These are phyloP conservation scores for Turnera subulata DNA, from an alignment of 345 rosid genomes.

Conservation along the genomic window DNA sequence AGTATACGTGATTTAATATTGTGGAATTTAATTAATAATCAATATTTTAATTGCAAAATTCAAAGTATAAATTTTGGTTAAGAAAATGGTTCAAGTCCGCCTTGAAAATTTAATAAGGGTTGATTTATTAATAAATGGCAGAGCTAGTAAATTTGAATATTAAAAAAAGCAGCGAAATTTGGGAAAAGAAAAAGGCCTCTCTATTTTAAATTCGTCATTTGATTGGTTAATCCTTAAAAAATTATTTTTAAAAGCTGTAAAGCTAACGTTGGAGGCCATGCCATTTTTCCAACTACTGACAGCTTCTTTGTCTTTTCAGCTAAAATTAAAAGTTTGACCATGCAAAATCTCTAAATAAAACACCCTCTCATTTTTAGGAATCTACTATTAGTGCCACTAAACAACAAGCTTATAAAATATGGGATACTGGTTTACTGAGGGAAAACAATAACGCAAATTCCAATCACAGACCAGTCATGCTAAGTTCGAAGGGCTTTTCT, in stretches of 20 bases:
- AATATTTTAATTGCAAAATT: constrained; percentile 65
- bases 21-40: constrained; percentile 36
- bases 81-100: constrained; percentile 91
- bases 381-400: constrained; percentile 35
- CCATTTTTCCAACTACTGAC: constrained; percentile 59
- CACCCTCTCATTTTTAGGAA: constrained; percentile 21
- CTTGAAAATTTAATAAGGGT: constrained; percentile 59
- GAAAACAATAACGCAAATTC: neutral
- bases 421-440: neutral
- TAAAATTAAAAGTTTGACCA: constrained; percentile 41
- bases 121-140: constrained; percentile 20
- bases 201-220: constrained; percentile 21
- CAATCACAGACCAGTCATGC: too few relatives aligned
- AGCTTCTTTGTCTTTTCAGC: constrained; percentile 47
- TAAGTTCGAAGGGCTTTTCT: too few relatives aligned
- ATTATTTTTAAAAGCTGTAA: constrained; percentile 47
- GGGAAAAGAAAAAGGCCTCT: constrained; percentile 28
- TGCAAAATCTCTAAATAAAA: constrained; percentile 5
- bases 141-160: constrained; percentile 17
- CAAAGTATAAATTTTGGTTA: constrained; percentile 85
- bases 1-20: constrained; percentile 39
- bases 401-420: neutral
- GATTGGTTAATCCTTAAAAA: constrained; percentile 21
- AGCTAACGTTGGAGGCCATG: constrained; percentile 52
- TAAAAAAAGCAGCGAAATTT: constrained; percentile 18